These are phyloP conservation scores for Solanum acaule DNA, from an alignment of 257 asterid genomes.

Conservation along the genomic window DNA sequence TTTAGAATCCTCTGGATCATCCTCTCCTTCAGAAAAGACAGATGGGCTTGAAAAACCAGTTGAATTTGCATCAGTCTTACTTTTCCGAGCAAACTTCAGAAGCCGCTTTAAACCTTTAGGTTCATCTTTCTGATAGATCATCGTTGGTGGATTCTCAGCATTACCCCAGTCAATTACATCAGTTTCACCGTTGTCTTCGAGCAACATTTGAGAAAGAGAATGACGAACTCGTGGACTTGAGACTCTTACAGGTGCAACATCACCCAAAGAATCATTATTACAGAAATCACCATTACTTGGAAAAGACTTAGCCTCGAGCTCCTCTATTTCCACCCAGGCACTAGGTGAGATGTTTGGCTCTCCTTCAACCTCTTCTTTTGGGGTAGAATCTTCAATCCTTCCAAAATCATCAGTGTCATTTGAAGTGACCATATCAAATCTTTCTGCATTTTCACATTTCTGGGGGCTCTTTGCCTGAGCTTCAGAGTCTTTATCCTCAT, in stretches of 20 bases:
- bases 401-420: slow-evolving; percentile 4
- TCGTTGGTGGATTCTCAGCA: slow-evolving; percentile 84
- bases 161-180: slow-evolving; percentile 82
- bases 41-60: slow-evolving; percentile 77
- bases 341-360: slow-evolving; percentile 65
- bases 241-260: slow-evolving; percentile 32
- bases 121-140: slow-evolving; percentile 67
- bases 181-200: slow-evolving; percentile 69
- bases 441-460: slow-evolving; percentile 34
- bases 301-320: slow-evolving; percentile 39
- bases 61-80: slow-evolving; percentile 62
- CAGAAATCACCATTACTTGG: slow-evolving; percentile 13
- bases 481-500: slow-evolving; percentile 10
- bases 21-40: slow-evolving; percentile 91
- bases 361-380: slow-evolving; percentile 36
- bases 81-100: slow-evolving; percentile 87
- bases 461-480: slow-evolving; percentile 20
- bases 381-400: slow-evolving; percentile 1
- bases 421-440: slow-evolving; percentile 19
- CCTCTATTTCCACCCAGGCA: slow-evolving; percentile 94
- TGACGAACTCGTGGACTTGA: slow-evolving; percentile 87
- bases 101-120: slow-evolving; percentile 97
- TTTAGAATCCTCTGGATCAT: slow-evolving; percentile 73
- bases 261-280: slow-evolving; percentile 23
- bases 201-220: slow-evolving; percentile 95